phyloP scores from a whole-genome alignment of 2,329 filamentous ascomycete genomes.

The Parastagonospora nodorum region DNA sequence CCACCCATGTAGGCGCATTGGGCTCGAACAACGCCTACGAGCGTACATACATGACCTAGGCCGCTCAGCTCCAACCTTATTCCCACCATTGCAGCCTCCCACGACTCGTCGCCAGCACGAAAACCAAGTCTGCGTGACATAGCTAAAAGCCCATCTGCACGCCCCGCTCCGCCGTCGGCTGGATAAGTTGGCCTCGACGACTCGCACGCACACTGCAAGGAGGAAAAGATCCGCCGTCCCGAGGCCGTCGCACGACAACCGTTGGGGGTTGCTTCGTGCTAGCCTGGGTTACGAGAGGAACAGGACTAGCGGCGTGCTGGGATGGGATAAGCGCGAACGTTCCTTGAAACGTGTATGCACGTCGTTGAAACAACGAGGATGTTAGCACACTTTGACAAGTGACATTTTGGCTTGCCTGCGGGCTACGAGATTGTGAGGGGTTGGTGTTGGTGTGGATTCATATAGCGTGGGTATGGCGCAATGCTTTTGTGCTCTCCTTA shows the following conservation, averaged over 20 bases:
- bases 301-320: constrained; percentile 1
- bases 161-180: constrained; percentile 1
- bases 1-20: too few relatives aligned
- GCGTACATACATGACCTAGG: too few relatives aligned
- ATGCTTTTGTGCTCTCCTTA: too few relatives aligned
- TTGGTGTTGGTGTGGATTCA: background rate
- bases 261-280: background rate
- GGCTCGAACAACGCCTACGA: too few relatives aligned
- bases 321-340: constrained; percentile 11
- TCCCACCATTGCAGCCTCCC: too few relatives aligned
- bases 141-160: background rate
- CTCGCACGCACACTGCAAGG: constrained; percentile 1
- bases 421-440: background rate
- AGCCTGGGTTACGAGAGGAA: constrained; percentile 13
- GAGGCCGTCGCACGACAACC: too few relatives aligned
- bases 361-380: constrained; percentile 23
- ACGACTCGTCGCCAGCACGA: too few relatives aligned
- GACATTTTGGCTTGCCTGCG: constrained; percentile 1
- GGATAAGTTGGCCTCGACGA: constrained; percentile 6
- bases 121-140: too few relatives aligned
- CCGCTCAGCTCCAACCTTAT: too few relatives aligned
- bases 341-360: constrained; percentile 22
- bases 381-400: constrained; percentile 6
- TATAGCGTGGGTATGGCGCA: too few relatives aligned
- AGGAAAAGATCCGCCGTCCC: constrained; percentile 1